Base-by-base conservation (phyloP, 768 basidiomycete species). In the Trametes gibbosa region DNA sequence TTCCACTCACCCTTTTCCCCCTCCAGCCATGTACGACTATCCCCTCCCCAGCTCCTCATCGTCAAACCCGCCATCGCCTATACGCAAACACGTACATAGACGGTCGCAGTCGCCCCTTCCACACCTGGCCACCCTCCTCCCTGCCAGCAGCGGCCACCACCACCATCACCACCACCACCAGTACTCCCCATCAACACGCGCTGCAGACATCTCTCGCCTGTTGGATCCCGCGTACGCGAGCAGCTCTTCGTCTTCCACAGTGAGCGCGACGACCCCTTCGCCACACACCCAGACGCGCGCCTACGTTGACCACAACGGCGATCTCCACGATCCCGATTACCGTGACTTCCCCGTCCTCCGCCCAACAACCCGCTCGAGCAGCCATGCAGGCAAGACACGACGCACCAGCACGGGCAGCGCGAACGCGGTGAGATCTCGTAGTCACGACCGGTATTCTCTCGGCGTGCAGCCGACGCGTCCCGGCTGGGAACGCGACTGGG, bases 241-340 rank as follows among this genome's bases (percentile, higher is more conserved):
- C 61, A 54, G 58, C 61, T 60, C 71, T 58, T 48, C 59, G 66
- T 53, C 69, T 53, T 66, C 64, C 19, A 64, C 68, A 14, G 61
- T 65, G 5, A 65, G 67, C 5, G 66, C 74, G 27, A 51, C 74
- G 27, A 51, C 63, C 24, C 53, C 37, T 24, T 43, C 59, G 21
- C 50, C 25, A 39, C 64, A 59, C 47, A 27, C 14, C 25, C 67
- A 65, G 23, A 53, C 68, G 39, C 63, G 64, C 29, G 84, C 79
- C 58, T 85, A 85, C 66, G 79, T 85, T 61, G 85, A 87, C 76
- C 75, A 74, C 68, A 75, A 80, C 59, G 85, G 85, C 49, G 80
- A 84, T 70, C 74, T 85, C 24, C 85, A 87, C 66, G 85, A 87
- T 70, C 85, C 85, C 23, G 85, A 87, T 67, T 87, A 79, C 72